Conservation (phyloP, 345 rosid species). For the Excoecaria agallocha region DNA sequence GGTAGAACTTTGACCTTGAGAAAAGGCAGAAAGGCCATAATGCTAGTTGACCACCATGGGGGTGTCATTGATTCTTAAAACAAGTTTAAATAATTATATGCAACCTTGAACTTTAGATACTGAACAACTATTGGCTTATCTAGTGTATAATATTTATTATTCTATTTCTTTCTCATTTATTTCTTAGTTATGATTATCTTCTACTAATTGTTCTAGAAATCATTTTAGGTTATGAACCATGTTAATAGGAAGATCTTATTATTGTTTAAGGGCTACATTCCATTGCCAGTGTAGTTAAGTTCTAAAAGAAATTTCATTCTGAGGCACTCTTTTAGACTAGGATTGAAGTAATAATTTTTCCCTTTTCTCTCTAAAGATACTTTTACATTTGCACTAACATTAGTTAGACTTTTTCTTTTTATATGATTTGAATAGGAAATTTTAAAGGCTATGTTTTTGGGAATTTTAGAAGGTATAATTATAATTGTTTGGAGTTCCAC, state of each 20-base stretch:
- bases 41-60: too few species aligned
- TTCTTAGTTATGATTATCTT: background rate
- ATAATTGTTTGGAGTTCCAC: background rate
- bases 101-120: background rate
- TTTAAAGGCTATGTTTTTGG: too few species aligned
- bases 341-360: background rate
- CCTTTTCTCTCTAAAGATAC: background rate
- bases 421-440: too few species aligned
- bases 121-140: background rate
- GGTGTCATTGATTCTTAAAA: too few species aligned
- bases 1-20: too few species aligned
- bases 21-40: too few species aligned
- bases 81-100: too few species aligned
- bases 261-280: background rate
- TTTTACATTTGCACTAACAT: too few species aligned
- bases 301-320: background rate
- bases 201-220: background rate
- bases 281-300: background rate
- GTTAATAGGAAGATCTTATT: background rate
- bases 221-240: background rate
- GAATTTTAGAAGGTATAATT: background rate
- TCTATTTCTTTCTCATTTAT: background rate
- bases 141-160: background rate
- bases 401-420: too few species aligned
- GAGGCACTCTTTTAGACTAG: background rate